These are phyloP conservation scores for Tolypocladium sp. DNA, from an alignment of 2,329 filamentous ascomycete species.

Conservation along the genomic window DNA sequence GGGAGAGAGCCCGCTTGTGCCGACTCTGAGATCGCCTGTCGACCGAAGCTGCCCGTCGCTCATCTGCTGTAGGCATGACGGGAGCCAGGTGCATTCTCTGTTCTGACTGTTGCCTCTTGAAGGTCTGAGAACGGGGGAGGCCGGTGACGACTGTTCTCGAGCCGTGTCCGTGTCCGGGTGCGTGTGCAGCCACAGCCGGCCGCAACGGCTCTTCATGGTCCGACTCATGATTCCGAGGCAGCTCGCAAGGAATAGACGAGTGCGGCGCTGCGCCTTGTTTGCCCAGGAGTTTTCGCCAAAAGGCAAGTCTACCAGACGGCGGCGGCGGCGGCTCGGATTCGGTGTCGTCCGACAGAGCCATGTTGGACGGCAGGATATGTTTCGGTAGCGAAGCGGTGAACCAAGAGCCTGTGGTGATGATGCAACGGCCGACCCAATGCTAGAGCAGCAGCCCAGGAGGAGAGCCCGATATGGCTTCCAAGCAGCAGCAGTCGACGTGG, in stretches of 20 bases:
- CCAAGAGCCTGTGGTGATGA: background rate
- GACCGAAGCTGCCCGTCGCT: conserved; percentile 63
- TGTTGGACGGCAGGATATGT: conserved; percentile 9
- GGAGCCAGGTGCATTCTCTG: conserved; percentile 63
- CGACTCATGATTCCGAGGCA: conserved; percentile 27
- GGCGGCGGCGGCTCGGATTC: conserved; percentile 17
- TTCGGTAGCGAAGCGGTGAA: background rate
- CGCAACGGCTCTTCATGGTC: conserved; percentile 7
- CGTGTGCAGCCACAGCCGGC: conserved; percentile 7
- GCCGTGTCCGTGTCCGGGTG: background rate
- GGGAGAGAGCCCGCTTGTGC: conserved; percentile 17
- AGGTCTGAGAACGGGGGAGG: conserved; percentile 67
- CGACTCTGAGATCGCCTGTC: conserved; percentile 37
- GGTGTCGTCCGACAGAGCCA: conserved; percentile 20
- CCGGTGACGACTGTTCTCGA: conserved; percentile 62
- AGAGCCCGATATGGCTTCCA: too few species aligned
- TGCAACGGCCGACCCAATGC: background rate
- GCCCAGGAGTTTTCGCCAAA: conserved; percentile 19
- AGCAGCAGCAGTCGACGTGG: background rate
- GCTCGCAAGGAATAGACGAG: conserved; percentile 7
- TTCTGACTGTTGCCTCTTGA: conserved; percentile 77
- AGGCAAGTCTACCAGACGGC: conserved; percentile 13
- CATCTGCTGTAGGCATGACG: conserved; percentile 50
- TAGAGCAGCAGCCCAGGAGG: background rate
- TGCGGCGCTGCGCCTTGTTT: conserved; percentile 8